Evolutionary conservation across 768 basidiomycete species (phyloP), one percentile per base, ranked within the genome.

Genomic region (Pisolithus tinctorius): DNA sequence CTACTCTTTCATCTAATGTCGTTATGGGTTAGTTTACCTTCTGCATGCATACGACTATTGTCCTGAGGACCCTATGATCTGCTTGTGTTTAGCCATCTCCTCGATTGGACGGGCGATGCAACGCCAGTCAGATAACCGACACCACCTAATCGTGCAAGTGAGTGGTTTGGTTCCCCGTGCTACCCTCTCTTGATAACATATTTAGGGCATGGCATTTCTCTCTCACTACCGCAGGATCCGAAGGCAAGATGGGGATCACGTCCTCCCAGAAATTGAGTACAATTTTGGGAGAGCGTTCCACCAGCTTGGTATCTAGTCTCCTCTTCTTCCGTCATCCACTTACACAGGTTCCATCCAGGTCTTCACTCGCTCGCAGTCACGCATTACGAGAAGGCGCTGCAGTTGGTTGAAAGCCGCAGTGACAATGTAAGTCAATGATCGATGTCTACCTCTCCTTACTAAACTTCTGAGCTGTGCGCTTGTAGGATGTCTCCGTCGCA

Each of bases 231-330:
- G 92, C 16, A 72, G 74, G n/a, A 61, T 87, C 2, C 76, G 86
- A 13, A 73, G 71, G 40, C 67, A 58, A 2, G 70, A 71, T 45
- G 64, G 67, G 2, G 65, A 72, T 2, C 74, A 56, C 3, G 49
- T 71, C 3, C 57, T 77, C 23, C 78, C 82, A 27, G 94, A 98
- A 66, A 84, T 95, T 4, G 91, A 99, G 52, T 97, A 80, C 65
- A 99, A 99, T 66, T 89, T 94, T 62, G 95, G 86, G 0, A 76
- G 95, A 43, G 81, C 83, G 1, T 98, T 96, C 64, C 95, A 98
- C 62, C 88, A 93, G 53, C 73, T 96, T n/a, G 89, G 93, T 92
- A 54, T 49, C 78, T 59, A 11, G 1, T 34, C 9, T 43, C 11
- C 25, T 9, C 29, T 46, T 23, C 48, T 37, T 14, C 31, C 7